A percentile compares a stretch with the other conserved stretches of the same genome.
phyloP scores from a whole-genome alignment of 2,329 filamentous ascomycete species.

The Fusarium devonianum region DNA sequence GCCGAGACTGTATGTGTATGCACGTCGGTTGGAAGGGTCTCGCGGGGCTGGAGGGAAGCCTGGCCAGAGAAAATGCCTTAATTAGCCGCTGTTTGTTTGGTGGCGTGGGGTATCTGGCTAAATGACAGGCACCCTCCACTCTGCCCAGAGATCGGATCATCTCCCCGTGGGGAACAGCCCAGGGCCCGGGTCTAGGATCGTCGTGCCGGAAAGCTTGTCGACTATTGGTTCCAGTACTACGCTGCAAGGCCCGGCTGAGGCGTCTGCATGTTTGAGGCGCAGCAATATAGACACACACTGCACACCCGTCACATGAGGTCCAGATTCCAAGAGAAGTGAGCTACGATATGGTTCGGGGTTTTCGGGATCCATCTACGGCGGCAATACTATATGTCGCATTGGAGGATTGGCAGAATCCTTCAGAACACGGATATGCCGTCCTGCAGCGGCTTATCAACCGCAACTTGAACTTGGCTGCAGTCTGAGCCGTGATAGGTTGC shows the following conservation, averaged over 20 bases:
- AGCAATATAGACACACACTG: background rate
- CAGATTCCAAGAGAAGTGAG: background rate
- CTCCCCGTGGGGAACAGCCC: constrained; percentile 13
- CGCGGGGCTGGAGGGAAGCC: background rate
- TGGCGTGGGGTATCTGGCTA: constrained; percentile 10
- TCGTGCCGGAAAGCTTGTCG: constrained; percentile 5
- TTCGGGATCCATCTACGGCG: constrained; percentile 13
- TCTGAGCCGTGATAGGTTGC: background rate
- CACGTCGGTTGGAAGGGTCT: background rate
- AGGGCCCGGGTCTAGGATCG: constrained; percentile 11
- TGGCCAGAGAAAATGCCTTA: background rate
- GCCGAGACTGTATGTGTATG: background rate
- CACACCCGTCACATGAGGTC: background rate
- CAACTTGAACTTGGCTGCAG: background rate
- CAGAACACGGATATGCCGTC: background rate
- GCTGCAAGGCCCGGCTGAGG: constrained; percentile 12
- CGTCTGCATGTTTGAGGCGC: constrained; percentile 2
- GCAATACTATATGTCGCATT: constrained; percentile 4
- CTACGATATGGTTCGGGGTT: constrained; percentile 12
- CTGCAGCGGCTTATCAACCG: constrained; percentile 4
- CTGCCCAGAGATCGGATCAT: constrained; percentile 4
- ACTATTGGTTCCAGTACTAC: background rate
- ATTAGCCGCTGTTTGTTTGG: constrained; percentile 5
- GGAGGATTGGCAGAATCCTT: constrained; percentile 6
- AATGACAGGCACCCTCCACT: constrained; percentile 5